Base-by-base conservation (phyloP, 1,139 yeast species). In the Pneumocystis murina region DNA sequence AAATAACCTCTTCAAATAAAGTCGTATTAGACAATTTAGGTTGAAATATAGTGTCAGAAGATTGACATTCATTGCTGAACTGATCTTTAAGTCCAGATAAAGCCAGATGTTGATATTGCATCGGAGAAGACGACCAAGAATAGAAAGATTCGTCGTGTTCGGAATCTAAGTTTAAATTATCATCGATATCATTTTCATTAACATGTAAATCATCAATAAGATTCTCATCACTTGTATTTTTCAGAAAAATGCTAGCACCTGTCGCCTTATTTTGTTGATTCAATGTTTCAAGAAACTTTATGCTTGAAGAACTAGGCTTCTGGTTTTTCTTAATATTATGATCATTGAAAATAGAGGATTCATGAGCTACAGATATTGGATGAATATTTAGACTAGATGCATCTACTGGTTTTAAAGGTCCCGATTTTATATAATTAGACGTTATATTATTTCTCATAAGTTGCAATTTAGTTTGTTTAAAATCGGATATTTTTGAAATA, bases 111-210 rank as follows among this genome's bases (percentile, higher is more conserved):
- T 57, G 59, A 48, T 61, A 54, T 59, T 62, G 60, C 48, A 48
- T 16, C 20, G 59, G 35, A 35, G 59, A 59, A 16, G 59, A 14
- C 28, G 58, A 41, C 60, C 61, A 35, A 54, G 62, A 61, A 41
- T 36, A 57, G 43, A 48, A 30, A 20, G 54, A 39, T 39, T 40
- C 57, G 39, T 59, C 65, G 41, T 39, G 58, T 17, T 64, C 62
- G 38, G 62, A 62, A 24, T 64, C 62, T 24, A 62, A 38, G 12
- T 61, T 54, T 20, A 64, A 28, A 30, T 65, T 64, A 41, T 65
- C 67, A 33, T 65, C 67, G 12, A 65, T 61, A 60, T 65, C 66
- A 35, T 59, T 62, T 61, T 65, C 65, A 43, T 64, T 60, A 35
- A 65, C 58, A 35, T 58, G 57, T 28, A 65, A 62, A 8, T 59